Evolutionary conservation across 1,284 basidiomycete species (phyloP).

Genomic region (Crucibulum parvulum): DNA sequence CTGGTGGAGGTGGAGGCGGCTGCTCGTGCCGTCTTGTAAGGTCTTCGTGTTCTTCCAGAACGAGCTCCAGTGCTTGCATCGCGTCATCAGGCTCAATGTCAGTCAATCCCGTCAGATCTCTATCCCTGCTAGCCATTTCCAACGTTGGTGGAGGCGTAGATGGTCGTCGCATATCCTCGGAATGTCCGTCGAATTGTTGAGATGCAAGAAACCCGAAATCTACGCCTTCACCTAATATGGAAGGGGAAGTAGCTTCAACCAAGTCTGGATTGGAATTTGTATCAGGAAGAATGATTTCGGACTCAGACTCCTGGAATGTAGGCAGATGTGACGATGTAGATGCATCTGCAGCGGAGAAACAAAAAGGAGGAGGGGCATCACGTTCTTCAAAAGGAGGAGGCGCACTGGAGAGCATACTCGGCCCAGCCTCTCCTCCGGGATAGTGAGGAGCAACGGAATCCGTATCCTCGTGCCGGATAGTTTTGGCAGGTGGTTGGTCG

Average conservation of each 20-base stretch:
- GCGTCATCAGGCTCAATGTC: slow-evolving; percentile 60
- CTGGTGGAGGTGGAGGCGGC: slow-evolving; percentile 78
- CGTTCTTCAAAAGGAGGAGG: slow-evolving; percentile 85
- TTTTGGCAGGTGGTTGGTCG: slow-evolving; percentile 75
- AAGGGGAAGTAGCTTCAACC: slow-evolving; percentile 37
- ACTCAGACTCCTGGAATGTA: slow-evolving; percentile 81
- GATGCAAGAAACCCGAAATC: slow-evolving; percentile 72
- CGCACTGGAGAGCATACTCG: slow-evolving; percentile 65
- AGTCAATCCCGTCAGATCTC: slow-evolving; percentile 69
- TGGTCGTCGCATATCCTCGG: slow-evolving; percentile 64
- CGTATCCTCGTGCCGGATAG: slow-evolving; percentile 68
- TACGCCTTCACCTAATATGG: slow-evolving; percentile 72
- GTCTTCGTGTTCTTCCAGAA: slow-evolving; percentile 55
- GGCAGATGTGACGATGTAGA: slow-evolving; percentile 69
- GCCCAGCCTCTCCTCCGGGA: slow-evolving; percentile 72
- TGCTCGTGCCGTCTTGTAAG: slow-evolving; percentile 40
- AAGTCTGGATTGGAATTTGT: slow-evolving; percentile 38
- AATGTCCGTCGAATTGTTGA: slow-evolving; percentile 81
- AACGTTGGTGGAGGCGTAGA: slow-evolving; percentile 73
- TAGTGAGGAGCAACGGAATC: slow-evolving; percentile 69
- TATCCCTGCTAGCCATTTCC: slow-evolving; percentile 72
- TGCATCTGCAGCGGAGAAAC: slow-evolving; percentile 56
- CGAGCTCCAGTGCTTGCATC: slow-evolving; percentile 64
- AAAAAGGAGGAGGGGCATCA: slow-evolving; percentile 82
- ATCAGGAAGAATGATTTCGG: slow-evolving; percentile 66